A percentile compares a stretch with the other conserved stretches of the same genome.
These are phyloP conservation scores for Cryptococcus sp. DNA, from an alignment of 1,284 basidiomycete genomes.

Conservation along the genomic window DNA sequence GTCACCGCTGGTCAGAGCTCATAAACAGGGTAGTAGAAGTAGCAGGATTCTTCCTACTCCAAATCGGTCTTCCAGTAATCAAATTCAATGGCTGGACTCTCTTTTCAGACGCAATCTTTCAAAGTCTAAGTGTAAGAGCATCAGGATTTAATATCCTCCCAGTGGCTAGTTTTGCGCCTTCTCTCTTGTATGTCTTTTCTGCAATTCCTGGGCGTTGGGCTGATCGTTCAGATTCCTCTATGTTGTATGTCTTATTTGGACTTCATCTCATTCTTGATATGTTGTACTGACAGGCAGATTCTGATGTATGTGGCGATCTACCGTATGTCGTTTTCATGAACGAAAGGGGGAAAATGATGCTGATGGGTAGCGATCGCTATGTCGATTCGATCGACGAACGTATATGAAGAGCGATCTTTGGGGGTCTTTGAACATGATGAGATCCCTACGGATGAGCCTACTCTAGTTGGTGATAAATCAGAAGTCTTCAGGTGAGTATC, in stretches of 20 bases:
- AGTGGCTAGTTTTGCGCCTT: constrained; percentile 24
- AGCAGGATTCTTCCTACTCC: constrained; percentile 27
- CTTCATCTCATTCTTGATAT: neutral
- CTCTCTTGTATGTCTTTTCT: constrained; percentile 16
- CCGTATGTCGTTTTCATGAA: constrained; percentile 18
- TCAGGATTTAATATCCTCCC: constrained; percentile 32
- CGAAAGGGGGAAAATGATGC: neutral
- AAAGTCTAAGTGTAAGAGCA: constrained; percentile 30
- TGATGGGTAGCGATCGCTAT: constrained; percentile 25
- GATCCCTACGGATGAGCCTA: constrained; percentile 18
- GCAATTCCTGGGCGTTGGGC: neutral
- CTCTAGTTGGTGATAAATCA: constrained; percentile 15
- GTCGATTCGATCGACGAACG: constrained; percentile 38
- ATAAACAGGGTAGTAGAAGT: constrained; percentile 23
- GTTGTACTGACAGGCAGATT: constrained; percentile 16
- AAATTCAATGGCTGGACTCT: constrained; percentile 17
- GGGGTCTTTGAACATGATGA: constrained; percentile 24
- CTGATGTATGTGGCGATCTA: constrained; percentile 40
- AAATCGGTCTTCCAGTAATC: constrained; percentile 26
- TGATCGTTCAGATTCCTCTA: constrained; percentile 18
- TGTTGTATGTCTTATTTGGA: constrained; percentile 16
- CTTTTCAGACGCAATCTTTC: constrained; percentile 31
- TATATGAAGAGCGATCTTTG: constrained; percentile 37
- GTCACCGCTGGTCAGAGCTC: neutral
- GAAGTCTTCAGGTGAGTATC: constrained; percentile 26